These are phyloP conservation scores for Diaporthe ilicicola DNA, from an alignment of 2,329 filamentous ascomycete genomes.

Conservation along the genomic window DNA sequence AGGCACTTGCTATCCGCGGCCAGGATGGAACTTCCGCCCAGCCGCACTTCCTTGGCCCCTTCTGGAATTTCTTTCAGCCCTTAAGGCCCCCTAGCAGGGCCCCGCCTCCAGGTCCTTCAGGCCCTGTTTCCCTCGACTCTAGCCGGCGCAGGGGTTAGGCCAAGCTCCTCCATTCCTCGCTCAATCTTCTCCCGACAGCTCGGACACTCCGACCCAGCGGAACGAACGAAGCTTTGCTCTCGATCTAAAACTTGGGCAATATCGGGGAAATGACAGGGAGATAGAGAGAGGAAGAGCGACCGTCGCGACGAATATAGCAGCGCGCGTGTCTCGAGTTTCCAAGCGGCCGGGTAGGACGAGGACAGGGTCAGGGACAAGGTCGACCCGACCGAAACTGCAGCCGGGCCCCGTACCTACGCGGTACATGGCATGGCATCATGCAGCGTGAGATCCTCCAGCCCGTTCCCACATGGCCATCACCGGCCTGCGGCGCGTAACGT, in stretches of 20 bases:
- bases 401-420: constrained; percentile 16
- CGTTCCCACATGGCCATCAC: constrained; percentile 25
- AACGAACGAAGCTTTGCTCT: constrained; percentile 9
- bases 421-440: constrained; percentile 23
- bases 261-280: not conserved
- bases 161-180: constrained; percentile 4
- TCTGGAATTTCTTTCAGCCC: constrained; percentile 27
- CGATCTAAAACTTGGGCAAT: not conserved
- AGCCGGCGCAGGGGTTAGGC: constrained; percentile 26
- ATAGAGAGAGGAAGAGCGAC: not conserved
- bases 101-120: not conserved
- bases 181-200: constrained; percentile 4
- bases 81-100: too few species aligned
- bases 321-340: constrained; percentile 3
- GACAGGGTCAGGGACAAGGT: constrained; percentile 5
- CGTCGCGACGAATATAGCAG: constrained; percentile 16
- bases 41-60: constrained; percentile 17
- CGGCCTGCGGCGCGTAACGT: not conserved
- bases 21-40: constrained; percentile 24
- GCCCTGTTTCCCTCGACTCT: constrained; percentile 23
- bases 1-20: constrained; percentile 20
- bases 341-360: not conserved
- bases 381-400: constrained; percentile 10
- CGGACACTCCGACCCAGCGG: constrained; percentile 11
- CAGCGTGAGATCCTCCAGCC: constrained; percentile 9